Base-by-base conservation (phyloP, 208 protist genomes). In the Leptomonas pyrrhocoris region DNA sequence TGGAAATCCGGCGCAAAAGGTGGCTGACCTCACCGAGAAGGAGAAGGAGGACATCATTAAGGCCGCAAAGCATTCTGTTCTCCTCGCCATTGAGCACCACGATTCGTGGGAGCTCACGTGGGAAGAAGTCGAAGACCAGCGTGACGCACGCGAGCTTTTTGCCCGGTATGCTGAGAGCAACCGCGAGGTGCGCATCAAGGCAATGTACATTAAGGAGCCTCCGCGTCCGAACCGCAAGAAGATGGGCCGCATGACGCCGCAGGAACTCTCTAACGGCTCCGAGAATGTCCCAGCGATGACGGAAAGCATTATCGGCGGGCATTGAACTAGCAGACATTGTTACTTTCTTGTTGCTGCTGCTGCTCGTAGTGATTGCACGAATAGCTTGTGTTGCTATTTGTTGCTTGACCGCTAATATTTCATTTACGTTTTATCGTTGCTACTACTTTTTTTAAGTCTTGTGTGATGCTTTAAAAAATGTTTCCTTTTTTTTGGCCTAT, bases 171-270 rank as follows among this genome's bases (percentile, higher is more conserved):
- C 74, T 15, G 88, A 94, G 72, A 77, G 79, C 50, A 93, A 92
- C 64, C 72, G 84, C 15, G 89, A 94, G 62, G 45, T 96, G 16
- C 80, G 92, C 21, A 80, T 77, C 0, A 93, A 94, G 68, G 88
- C 87, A 25, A 93, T 93, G 84, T 96, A 94, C 75, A 94, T 96
- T 70, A 94, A 93, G 73, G 88, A 96, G 61, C 92, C 89, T n/a
- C 89, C 89, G 30, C 79, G 92, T 34, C 89, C 89, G 8, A 96
- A 78, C 64, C 74, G 84, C 34, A 93, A 91, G 74, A 77, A 85
- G 34, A 86, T 86, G 82, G 77, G 85, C 13, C 84, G 84, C 56
- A 79, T 81, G 63, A 93, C 87, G 49, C 86, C 92, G 12, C 77
- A 90, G 25, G 92, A 94, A 54, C 74, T 91, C 40, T 40, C 84